Evolutionary conservation across 2,329 filamentous ascomycete species (phyloP).

Genomic region (Venturia oleaginea): DNA sequence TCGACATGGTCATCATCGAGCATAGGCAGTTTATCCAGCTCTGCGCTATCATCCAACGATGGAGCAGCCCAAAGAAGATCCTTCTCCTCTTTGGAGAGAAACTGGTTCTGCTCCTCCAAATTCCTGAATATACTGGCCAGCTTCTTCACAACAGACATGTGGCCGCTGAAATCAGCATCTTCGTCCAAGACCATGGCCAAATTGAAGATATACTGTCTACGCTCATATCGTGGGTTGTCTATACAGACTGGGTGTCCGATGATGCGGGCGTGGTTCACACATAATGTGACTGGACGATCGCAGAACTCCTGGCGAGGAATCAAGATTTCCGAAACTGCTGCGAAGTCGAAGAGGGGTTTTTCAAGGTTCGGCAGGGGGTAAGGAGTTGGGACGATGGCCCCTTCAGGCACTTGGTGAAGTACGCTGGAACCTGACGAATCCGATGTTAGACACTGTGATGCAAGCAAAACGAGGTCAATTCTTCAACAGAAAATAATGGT

Average conservation of each 20-base stretch:
- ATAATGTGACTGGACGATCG: conserved; percentile 77
- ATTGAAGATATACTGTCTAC: conserved; percentile 15
- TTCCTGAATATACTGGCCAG: conserved; percentile 78
- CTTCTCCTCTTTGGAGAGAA: conserved; percentile 56
- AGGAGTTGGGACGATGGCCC: conserved; percentile 41
- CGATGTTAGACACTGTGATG: background rate
- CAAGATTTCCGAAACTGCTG: conserved; percentile 80
- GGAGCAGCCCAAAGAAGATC: conserved; percentile 11
- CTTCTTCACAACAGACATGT: conserved; percentile 77
- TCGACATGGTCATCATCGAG: background rate
- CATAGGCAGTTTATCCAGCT: background rate
- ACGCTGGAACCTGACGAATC: conserved; percentile 47
- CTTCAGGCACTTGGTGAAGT: conserved; percentile 55
- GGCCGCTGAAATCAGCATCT: conserved; percentile 67
- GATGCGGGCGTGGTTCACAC: conserved; percentile 53
- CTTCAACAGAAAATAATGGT: background rate
- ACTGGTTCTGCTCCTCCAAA: conserved; percentile 84
- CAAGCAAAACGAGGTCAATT: background rate
- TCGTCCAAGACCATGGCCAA: conserved; percentile 56
- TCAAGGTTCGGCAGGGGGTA: conserved; percentile 4
- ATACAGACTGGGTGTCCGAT: conserved; percentile 22
- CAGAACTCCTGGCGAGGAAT: conserved; percentile 93
- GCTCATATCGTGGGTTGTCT: conserved; percentile 38
- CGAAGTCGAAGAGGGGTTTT: conserved; percentile 70
- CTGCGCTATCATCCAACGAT: conserved; percentile 7